Base-by-base conservation (phyloP, 1,139 yeast genomes). In the Nakaseomyces kungkrabaensis region DNA sequence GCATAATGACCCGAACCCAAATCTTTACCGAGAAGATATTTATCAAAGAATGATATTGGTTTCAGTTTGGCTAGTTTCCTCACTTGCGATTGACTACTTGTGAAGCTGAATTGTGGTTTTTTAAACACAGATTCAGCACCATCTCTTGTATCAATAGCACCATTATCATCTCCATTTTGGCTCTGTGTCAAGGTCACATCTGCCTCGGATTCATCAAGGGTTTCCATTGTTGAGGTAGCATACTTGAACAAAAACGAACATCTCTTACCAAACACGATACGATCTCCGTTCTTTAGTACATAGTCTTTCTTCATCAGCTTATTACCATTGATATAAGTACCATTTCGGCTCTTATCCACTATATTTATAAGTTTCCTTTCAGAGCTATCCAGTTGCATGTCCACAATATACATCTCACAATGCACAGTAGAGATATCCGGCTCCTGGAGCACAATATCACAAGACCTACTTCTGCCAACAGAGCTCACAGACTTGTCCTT, bases 1-100 rank as follows among this genome's bases (percentile, higher is more conserved):
- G 92, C 92, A 62, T 84, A 85, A 66, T 83, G 92, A 0, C 94
- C 94, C 4, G 83, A 70, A 0, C 94, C 94, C 29, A 85, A 67
- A 55, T 81, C 79, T 51, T 71, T 72, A 0, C 86, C 85, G 38
- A 82, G 57, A 1, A 78, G 70, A 59, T 82, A 85, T 53, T 77
- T 76, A 59, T 82, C 85, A 55, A 75, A 79, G 54, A 83, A 79
- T 45, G 61, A 52, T 48, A 48, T 51, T 13, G 53, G 50, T 50
- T 49, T 57, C 41, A 46, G n/a, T 34, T 52, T 53, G 3, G 49
- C 33, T 8, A 45, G 46, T 47, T 54, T 59, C 45, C 54, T 54
- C 13, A 50, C 38, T 5, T 17, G 24, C n/a, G 43, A 27, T 48
- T 62, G 66, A 47, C 64, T 61, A 36, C 59, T 58, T 0, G 61